Conservation (phyloP, 805 yeast species). For the Pichia nanzhaoensis region DNA sequence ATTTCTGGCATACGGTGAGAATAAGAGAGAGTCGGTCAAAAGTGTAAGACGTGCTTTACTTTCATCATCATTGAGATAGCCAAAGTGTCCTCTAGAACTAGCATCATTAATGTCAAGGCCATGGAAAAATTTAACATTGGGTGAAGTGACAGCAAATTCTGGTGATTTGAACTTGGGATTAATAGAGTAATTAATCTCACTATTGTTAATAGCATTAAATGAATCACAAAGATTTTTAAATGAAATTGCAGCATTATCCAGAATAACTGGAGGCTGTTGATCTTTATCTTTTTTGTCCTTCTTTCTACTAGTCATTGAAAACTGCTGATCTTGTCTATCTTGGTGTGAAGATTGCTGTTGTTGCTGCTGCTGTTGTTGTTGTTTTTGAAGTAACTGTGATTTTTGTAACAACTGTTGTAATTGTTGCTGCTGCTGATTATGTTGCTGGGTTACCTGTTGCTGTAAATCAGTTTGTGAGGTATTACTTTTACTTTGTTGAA, state of each 20-base stretch:
- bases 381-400: slow-evolving; percentile 11
- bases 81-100: slow-evolving; percentile 12
- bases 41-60: slow-evolving; percentile 21
- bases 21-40: slow-evolving; percentile 28
- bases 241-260: slow-evolving; percentile 22
- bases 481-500: slow-evolving; percentile 14
- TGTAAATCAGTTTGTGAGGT: slow-evolving; percentile 24
- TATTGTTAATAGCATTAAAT: slow-evolving; percentile 21
- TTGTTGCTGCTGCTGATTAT: slow-evolving; percentile 23
- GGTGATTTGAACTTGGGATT: slow-evolving; percentile 20
- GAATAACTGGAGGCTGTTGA: slow-evolving; percentile 15
- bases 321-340: slow-evolving; percentile 1
- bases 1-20: slow-evolving; percentile 29
- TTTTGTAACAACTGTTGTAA: slow-evolving; percentile 12
- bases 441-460: slow-evolving; percentile 27
- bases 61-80: slow-evolving; percentile 13
- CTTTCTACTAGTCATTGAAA: slow-evolving; percentile 9
- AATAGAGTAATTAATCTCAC: slow-evolving; percentile 21
- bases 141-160: slow-evolving; percentile 3
- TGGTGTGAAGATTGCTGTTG: slow-evolving; percentile 22
- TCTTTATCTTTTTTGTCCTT: slow-evolving; percentile 26
- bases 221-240: slow-evolving; percentile 25
- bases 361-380: slow-evolving; percentile 17
- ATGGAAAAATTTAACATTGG: slow-evolving; percentile 21
- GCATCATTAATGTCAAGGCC: slow-evolving; percentile 13